Percentiles rank a stretch among this genome's conserved stretches.
phyloP scores from a whole-genome alignment of 495 filamentous ascomycete species.

The Neurospora sublineolata region DNA sequence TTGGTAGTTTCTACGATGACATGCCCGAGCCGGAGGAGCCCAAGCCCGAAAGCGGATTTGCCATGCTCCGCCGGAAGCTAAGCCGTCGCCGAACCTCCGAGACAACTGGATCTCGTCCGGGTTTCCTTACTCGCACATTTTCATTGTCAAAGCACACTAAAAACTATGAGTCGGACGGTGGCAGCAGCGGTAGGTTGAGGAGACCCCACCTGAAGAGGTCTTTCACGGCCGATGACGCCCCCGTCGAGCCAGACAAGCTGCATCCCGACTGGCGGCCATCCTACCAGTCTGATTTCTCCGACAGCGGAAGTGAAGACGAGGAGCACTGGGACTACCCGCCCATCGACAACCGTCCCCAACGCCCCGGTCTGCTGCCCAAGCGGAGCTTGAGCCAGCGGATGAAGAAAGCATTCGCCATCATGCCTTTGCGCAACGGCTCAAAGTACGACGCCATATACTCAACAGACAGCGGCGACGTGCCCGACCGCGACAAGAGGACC shows the following conservation, averaged over 20 bases:
- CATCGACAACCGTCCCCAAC: conserved; percentile 29
- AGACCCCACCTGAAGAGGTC: conserved; percentile 23
- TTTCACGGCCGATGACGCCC: conserved; percentile 29
- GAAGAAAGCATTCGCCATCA: conserved; percentile 41
- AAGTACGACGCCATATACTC: conserved; percentile 23
- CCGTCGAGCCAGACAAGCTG: conserved; percentile 43
- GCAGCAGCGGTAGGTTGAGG: conserved; percentile 25
- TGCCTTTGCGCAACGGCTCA: conserved; percentile 26
- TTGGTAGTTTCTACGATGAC: conserved; percentile 37
- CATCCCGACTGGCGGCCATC: conserved; percentile 75
- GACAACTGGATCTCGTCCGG: conserved; percentile 20
- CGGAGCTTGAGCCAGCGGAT: conserved; percentile 37
- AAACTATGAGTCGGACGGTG: conserved; percentile 7
- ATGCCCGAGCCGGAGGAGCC: conserved; percentile 10
- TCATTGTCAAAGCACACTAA: conserved; percentile 25
- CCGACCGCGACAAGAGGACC: conserved; percentile 30
- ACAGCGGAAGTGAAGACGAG: conserved; percentile 37
- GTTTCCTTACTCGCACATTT: conserved; percentile 31
- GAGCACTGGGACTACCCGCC: conserved; percentile 26
- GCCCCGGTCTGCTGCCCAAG: conserved; percentile 16
- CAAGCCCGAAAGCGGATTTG: conserved; percentile 34
- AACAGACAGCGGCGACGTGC: conserved; percentile 23
- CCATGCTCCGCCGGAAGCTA: conserved; percentile 47
- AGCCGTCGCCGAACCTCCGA: conserved; percentile 48
- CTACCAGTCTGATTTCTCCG: conserved; percentile 52